phyloP scores from a whole-genome alignment of 73 alveolate species.

The Urostyla sp. region DNA sequence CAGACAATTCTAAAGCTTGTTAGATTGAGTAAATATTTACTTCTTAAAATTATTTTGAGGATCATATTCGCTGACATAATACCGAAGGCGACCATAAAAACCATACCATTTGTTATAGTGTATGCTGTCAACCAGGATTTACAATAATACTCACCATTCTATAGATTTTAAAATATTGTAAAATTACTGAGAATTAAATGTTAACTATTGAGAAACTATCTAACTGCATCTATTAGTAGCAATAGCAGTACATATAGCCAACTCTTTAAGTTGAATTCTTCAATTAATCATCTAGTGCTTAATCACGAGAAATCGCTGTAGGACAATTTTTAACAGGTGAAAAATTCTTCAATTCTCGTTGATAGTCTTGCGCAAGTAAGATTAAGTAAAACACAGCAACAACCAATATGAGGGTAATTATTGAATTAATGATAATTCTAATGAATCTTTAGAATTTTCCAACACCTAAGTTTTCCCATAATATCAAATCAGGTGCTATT shows the following conservation, averaged over 20 bases:
- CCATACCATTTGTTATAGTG: conserved; percentile 41
- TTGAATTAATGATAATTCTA: background rate
- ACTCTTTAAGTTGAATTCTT: background rate
- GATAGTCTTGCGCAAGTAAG: background rate
- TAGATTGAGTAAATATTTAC: conserved; percentile 4
- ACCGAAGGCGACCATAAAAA: conserved; percentile 54
- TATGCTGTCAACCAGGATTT: conserved; percentile 46
- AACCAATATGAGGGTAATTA: background rate
- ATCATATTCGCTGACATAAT: conserved; percentile 44
- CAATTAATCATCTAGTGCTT: background rate
- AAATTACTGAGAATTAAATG: no score
- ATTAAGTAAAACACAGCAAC: background rate
- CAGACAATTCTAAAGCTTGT: conserved; percentile 20
- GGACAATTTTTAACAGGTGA: conserved; percentile 32
- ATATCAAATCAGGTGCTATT: conserved; percentile 24
- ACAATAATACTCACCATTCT: conserved; percentile 43
- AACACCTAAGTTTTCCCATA: conserved; percentile 23
- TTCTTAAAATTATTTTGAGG: conserved; percentile 53
- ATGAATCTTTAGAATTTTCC: conserved; percentile 33
- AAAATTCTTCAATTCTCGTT: background rate
- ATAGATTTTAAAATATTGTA: no score
- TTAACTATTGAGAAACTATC: no score
- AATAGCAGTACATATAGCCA: conserved; percentile 33
- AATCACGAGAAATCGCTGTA: background rate
- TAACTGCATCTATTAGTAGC: no score